Evolutionary conservation across 192 early-diverging fungal species (phyloP).

Genomic region (Coemansia sp.): DNA sequence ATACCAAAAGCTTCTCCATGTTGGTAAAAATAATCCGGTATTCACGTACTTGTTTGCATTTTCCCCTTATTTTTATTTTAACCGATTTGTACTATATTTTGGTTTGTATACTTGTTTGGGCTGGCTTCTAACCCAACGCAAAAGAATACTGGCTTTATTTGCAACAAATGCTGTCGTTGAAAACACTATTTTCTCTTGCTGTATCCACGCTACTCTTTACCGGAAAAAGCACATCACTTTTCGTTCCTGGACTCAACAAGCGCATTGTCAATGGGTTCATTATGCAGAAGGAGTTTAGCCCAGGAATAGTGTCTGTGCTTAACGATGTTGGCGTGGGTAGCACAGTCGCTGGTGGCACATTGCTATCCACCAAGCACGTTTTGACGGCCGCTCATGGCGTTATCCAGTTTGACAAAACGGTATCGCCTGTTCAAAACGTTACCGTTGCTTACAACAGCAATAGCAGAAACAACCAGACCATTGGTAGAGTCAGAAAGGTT

Average conservation of each 20-base stretch:
- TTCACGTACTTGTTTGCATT: too few species aligned
- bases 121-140: too few species aligned
- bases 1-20: too few species aligned
- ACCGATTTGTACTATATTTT: too few species aligned
- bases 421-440: background rate
- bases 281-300: background rate
- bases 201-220: background rate
- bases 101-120: too few species aligned
- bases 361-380: background rate
- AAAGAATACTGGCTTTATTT: too few species aligned
- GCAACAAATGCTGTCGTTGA: too few species aligned
- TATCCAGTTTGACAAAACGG: background rate
- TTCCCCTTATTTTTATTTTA: too few species aligned
- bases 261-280: conserved; percentile 1
- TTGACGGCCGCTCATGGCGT: background rate
- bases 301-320: background rate
- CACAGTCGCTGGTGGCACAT: background rate
- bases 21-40: too few species aligned
- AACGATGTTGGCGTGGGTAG: background rate
- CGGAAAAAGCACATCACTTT: background rate
- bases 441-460: background rate
- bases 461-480: background rate
- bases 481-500: background rate
- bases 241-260: background rate
- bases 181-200: background rate